phyloP scores from a whole-genome alignment of 495 filamentous ascomycete species.

The Xylaria nigripes region DNA sequence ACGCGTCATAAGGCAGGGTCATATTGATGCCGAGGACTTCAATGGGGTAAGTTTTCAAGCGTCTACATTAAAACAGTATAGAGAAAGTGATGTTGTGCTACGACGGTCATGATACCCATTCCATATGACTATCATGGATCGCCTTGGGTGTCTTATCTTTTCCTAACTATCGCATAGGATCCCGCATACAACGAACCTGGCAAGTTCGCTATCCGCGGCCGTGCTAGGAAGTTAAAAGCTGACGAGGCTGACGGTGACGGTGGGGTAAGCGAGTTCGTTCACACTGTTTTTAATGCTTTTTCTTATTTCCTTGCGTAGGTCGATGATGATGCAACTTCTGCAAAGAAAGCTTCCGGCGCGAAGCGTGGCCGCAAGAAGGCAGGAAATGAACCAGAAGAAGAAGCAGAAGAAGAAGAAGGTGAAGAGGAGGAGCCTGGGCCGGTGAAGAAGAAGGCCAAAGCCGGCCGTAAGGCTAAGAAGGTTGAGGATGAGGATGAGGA shows the following conservation, averaged over 20 bases:
- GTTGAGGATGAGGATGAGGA: constrained; percentile 1
- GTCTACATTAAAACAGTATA: neutral
- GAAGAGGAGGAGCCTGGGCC: constrained; percentile 15
- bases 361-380: constrained; percentile 35
- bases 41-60: constrained; percentile 51
- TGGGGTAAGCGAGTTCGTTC: constrained; percentile 15
- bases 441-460: constrained; percentile 10
- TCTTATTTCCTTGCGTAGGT: constrained; percentile 10
- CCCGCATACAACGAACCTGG: constrained; percentile 60
- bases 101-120: neutral
- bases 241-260: constrained; percentile 29
- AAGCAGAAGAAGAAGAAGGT: constrained; percentile 24
- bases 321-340: constrained; percentile 14
- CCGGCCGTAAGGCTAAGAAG: constrained; percentile 18
- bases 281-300: neutral
- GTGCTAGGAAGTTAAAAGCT: constrained; percentile 37
- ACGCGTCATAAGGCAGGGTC: constrained; percentile 56
- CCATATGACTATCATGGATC: neutral
- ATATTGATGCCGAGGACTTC: constrained; percentile 72
- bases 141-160: neutral
- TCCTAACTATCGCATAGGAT: constrained; percentile 42
- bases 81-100: neutral
- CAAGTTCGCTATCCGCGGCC: constrained; percentile 49
- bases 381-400: constrained; percentile 21
- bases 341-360: constrained; percentile 23